Conservation (phyloP, 306 rosid species). For the Vachellia pachyceras region DNA sequence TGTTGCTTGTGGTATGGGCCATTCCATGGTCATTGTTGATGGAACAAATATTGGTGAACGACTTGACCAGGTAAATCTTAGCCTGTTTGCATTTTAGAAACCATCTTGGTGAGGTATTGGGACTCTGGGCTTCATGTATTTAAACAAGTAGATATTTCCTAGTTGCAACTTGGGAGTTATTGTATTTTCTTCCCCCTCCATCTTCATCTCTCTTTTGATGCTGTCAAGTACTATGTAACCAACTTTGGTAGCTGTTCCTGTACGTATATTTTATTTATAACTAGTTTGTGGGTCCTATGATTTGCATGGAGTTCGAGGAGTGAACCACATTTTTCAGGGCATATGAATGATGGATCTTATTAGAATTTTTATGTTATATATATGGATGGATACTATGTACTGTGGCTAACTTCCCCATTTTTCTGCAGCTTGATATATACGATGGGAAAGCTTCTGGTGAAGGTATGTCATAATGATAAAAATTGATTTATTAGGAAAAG, state of each 20-base stretch:
- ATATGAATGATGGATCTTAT: neutral
- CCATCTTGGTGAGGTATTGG: neutral
- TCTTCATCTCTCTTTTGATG: neutral
- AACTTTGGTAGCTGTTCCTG: neutral
- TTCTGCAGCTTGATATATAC: conserved; percentile 79
- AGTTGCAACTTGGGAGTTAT: neutral
- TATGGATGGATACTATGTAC: conserved; percentile 17
- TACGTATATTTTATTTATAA: neutral
- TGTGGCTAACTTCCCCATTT: conserved; percentile 30
- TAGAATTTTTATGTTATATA: neutral
- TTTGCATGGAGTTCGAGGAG: neutral
- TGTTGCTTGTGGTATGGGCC: conserved; percentile 90
- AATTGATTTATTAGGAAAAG: neutral
- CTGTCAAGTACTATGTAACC: neutral
- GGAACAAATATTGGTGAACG: conserved; percentile 71
- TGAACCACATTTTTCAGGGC: neutral
- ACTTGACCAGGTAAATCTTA: conserved; percentile 78
- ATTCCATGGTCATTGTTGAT: conserved; percentile 92
- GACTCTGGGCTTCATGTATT: neutral
- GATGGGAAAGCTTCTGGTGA: conserved; percentile 86
- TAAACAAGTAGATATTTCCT: conserved; percentile 6
- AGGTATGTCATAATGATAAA: conserved; percentile 59
- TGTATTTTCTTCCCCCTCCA: neutral
- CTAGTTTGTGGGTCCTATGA: neutral
- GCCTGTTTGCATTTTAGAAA: neutral